Base-by-base conservation (phyloP, 129 eudicot genomes). In the Flaveria linearis region DNA sequence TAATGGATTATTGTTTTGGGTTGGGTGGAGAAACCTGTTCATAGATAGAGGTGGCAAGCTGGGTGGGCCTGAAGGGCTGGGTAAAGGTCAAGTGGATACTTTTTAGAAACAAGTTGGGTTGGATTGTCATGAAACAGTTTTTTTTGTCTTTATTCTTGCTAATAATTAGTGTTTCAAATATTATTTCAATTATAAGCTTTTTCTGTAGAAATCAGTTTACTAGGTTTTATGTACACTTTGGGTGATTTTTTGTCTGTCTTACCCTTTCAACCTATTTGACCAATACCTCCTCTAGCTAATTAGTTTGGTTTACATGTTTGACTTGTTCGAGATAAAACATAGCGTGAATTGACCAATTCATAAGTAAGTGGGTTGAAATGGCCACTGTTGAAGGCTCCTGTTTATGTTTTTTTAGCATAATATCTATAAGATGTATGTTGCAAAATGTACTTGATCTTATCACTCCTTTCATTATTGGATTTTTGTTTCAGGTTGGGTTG, bases 21-120 rank as follows among this genome's bases (percentile, higher is more conserved):
- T 57, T 57, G 64, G 64, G 41, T 28, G 39, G 67, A 26, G 67
- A 60, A 60, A 23, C 17, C 17, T 60, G 41, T 55, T 17, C 3
- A 7, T 55, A 53, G 15, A 28, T 69, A 45, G 20, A 28, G 52
- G 39, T 53, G 16, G 51, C 33, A 16, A 67, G 15, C 3, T 68
- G 52, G 26, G 72, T 68, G 56, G 72, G 26, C 12, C 50, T 45
- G 72, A 46, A 0, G n/a, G 28, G 72, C 53, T 3, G 64, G 28
- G 64, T 23, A 57, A 55, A 18, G 28, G 62, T 7, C 62, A 55
- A 55, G 22, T 55, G 62, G 23, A 9, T 52, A 7, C 17, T 50
- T 50, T 14, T n/a, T 23, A 55, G 12, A 58, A 58, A 58, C 28
- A 14, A 4, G 64, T 55, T 58, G 33, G 15, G 64, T 58, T 25